These are phyloP conservation scores for Thinopyrum elongatum DNA, from an alignment of 176 grass and related monocot genomes.

Conservation along the genomic window DNA sequence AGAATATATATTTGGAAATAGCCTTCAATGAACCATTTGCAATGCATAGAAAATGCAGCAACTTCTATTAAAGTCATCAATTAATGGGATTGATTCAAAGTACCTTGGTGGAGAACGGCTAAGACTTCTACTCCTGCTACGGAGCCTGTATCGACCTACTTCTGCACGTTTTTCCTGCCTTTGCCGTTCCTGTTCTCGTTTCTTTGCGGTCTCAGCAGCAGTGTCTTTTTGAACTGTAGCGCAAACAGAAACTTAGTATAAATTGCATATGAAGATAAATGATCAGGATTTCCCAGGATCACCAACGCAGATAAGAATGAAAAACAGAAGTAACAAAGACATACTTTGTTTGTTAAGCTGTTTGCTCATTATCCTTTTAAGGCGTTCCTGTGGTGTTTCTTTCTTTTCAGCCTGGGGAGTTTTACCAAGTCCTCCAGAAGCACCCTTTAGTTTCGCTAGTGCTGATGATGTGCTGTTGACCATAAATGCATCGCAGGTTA, in stretches of 20 bases:
- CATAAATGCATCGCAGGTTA: conserved; percentile 26
- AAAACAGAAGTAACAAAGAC: conserved; percentile 33
- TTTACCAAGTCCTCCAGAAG: conserved; percentile 62
- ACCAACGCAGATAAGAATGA: conserved; percentile 3
- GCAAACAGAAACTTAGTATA: conserved; percentile 23
- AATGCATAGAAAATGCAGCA: background rate
- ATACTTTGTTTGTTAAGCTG: conserved; percentile 99
- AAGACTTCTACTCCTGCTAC: conserved; percentile 64
- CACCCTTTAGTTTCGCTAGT: conserved; percentile 83
- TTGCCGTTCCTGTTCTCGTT: conserved; percentile 80
- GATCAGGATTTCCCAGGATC: conserved; percentile 1
- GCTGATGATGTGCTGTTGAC: conserved; percentile 60
- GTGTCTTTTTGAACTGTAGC: conserved; percentile 88
- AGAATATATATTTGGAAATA: background rate
- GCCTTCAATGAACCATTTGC: background rate
- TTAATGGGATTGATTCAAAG: conserved; percentile 14
- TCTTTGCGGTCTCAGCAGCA: conserved; percentile 87
- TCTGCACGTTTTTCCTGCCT: conserved; percentile 88
- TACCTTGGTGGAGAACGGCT: conserved; percentile 90
- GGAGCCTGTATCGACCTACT: conserved; percentile 65
- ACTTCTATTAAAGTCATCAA: background rate
- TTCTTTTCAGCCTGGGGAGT: conserved; percentile 74
- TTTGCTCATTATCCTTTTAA: conserved; percentile 99
- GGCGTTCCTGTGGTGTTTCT: conserved; percentile 98
- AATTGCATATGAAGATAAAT: conserved; percentile 12